Base-by-base conservation (phyloP, 2,329 filamentous ascomycete species). In the Trichophyton verrucosum region DNA sequence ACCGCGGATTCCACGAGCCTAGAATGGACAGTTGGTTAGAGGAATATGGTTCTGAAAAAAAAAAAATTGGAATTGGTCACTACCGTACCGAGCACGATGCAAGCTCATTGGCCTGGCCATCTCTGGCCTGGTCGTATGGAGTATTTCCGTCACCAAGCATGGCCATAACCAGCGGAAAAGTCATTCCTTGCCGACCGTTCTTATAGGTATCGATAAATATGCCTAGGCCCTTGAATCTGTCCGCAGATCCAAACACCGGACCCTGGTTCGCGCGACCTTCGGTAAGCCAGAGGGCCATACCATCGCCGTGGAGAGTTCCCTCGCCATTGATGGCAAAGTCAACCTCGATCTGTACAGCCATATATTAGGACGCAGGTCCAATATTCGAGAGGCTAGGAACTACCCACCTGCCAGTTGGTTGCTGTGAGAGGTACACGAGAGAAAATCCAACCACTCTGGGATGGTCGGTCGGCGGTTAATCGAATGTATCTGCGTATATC, bases 171-270 rank as follows among this genome's bases (percentile, higher is more conserved):
- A 96, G 96, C 58, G 94, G 94, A 76, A 99, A 99, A 55, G 96
- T 88, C 47, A 90, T 87, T 49, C 94, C 94, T 0, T 94, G 92
- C 13, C 94, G 86, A 79, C 96, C 96, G 80, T 99, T 99, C 85
- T 99, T 99, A 82, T 99, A 99, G 51, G 94, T 99, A 73, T 99
- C 94, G 77, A 99, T 84, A 79, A 96, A 97, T 74, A 99, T 82
- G 60, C 91, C 94, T 55, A 99, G 82, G 3, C 94, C 94, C 74
- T 99, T 92, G 68, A 97, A 99, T 65, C 84, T 84, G 76, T 99
- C 92, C 33, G 82, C 80, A 66, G 86, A 86, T 58, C 94, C 94
- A 74, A 99, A 99, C 42, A 99, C 92, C 9, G 85, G 82, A 15
- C 94, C 94, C 62, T 80, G 76, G 68, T 86, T 82, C 36, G 84